Conservation (phyloP, 2,329 filamentous ascomycete genomes). For the Graphilbum fragrans region DNA sequence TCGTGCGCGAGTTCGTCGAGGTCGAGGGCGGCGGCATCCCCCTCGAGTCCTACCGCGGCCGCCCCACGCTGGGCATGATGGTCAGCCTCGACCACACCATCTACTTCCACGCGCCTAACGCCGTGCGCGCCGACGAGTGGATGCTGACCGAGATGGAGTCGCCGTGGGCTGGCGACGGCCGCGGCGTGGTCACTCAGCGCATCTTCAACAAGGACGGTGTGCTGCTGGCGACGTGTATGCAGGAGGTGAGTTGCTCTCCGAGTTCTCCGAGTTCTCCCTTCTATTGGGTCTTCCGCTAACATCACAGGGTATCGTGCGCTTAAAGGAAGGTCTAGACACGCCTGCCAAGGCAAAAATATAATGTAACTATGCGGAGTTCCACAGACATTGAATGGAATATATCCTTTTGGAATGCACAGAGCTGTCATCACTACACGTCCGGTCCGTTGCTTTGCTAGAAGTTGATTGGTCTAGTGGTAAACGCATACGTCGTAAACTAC, state of each 20-base stretch:
- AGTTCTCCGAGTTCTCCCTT: not conserved
- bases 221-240: constrained; percentile 66
- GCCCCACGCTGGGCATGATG: constrained; percentile 67
- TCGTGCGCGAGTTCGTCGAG: constrained; percentile 22
- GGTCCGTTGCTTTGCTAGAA: too few relatives aligned
- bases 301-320: constrained; percentile 1
- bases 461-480: too few relatives aligned
- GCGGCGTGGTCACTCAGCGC: constrained; percentile 63
- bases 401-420: too few relatives aligned
- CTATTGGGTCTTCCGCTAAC: not conserved
- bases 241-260: constrained; percentile 47
- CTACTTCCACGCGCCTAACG: constrained; percentile 51
- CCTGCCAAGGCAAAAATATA: constrained; percentile 2
- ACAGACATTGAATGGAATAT: too few relatives aligned
- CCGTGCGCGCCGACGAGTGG: constrained; percentile 57
- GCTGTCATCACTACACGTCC: too few relatives aligned
- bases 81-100: constrained; percentile 68
- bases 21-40: constrained; percentile 28
- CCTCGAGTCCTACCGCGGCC: constrained; percentile 29
- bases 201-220: constrained; percentile 61
- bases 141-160: constrained; percentile 71
- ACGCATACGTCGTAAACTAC: too few relatives aligned
- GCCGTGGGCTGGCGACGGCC: constrained; percentile 67
- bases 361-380: too few relatives aligned
- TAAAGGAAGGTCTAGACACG: not conserved